Conservation (phyloP, 257 asterid genomes). For the Rubia yunnanensis region DNA sequence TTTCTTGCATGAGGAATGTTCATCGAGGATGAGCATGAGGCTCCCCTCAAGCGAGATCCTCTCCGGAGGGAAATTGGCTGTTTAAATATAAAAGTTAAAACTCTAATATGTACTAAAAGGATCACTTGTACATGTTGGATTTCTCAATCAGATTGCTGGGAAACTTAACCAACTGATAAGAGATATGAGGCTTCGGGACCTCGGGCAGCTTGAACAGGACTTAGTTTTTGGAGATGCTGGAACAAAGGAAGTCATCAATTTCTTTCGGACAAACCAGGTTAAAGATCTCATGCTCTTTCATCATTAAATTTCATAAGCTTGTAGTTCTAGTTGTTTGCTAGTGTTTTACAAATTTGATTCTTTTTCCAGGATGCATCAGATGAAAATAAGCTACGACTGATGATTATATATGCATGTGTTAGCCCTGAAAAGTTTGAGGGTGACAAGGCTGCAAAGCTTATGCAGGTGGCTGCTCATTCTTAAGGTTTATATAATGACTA, state of each 20-base stretch:
- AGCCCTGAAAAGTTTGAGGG: slow-evolving; percentile 95
- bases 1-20: background rate
- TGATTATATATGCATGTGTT: slow-evolving; percentile 81
- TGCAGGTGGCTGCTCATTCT: slow-evolving; percentile 64
- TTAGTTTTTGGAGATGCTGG: slow-evolving; percentile 99
- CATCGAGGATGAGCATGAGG: background rate
- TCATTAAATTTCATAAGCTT: background rate
- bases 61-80: too few relatives aligned
- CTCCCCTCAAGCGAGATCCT: too few relatives aligned
- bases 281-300: slow-evolving; percentile 1
- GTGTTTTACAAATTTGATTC: slow-evolving; percentile 11
- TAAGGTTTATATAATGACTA: slow-evolving; percentile 8
- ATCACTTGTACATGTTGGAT: background rate
- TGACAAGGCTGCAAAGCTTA: slow-evolving; percentile 75
- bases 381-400: slow-evolving; percentile 75
- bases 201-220: slow-evolving; percentile 97
- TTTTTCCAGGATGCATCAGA: slow-evolving; percentile 38
- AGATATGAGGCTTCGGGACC: slow-evolving; percentile 68
- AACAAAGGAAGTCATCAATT: slow-evolving; percentile 81
- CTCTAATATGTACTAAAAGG: background rate
- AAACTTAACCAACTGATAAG: slow-evolving; percentile 58
- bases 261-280: slow-evolving; percentile 64
- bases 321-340: slow-evolving; percentile 9
- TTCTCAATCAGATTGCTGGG: slow-evolving; percentile 78
- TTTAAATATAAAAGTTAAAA: background rate